A percentile compares a stretch with the other conserved stretches of the same genome.
These are phyloP conservation scores for Daldinia concentrica DNA, from an alignment of 495 filamentous ascomycete species.

Conservation along the genomic window DNA sequence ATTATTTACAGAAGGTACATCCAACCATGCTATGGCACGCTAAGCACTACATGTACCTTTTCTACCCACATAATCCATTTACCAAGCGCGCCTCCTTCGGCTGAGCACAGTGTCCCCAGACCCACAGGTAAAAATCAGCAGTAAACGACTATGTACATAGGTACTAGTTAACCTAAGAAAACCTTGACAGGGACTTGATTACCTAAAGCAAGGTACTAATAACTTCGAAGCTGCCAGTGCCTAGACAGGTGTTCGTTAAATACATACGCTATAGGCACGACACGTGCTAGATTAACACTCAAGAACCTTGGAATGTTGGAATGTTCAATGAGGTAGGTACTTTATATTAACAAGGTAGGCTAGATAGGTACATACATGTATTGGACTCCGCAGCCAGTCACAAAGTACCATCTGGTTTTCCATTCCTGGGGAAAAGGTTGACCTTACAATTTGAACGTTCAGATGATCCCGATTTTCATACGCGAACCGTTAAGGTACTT, in stretches of 20 bases:
- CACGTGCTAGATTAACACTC: not conserved
- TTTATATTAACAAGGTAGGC: too few relatives aligned
- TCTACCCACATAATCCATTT: not conserved
- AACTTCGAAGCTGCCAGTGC: too few relatives aligned
- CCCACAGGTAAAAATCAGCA: not conserved
- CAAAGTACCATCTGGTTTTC: slow-evolving; percentile 19
- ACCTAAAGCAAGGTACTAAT: not conserved
- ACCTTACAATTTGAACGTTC: slow-evolving; percentile 11
- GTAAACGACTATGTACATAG: too few relatives aligned
- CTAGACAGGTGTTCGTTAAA: not conserved
- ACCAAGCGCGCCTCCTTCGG: slow-evolving; percentile 10
- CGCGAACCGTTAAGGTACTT: not conserved
- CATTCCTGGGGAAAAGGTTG: slow-evolving; percentile 1
- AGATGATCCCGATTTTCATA: slow-evolving; percentile 28
- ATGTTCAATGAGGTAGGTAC: not conserved
- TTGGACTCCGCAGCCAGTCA: not conserved
- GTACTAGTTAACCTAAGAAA: too few relatives aligned
- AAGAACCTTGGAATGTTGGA: not conserved
- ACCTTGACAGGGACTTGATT: not conserved
- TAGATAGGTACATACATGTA: too few relatives aligned
- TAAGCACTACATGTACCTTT: slow-evolving; percentile 9
- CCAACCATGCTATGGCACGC: slow-evolving; percentile 28
- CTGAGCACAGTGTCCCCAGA: slow-evolving; percentile 14
- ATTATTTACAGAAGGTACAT: slow-evolving; percentile 11
- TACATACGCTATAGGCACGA: not conserved